Evolutionary conservation across 2,329 filamentous ascomycete species (phyloP).

Genomic region (Ploettnerulaceae sp.): DNA sequence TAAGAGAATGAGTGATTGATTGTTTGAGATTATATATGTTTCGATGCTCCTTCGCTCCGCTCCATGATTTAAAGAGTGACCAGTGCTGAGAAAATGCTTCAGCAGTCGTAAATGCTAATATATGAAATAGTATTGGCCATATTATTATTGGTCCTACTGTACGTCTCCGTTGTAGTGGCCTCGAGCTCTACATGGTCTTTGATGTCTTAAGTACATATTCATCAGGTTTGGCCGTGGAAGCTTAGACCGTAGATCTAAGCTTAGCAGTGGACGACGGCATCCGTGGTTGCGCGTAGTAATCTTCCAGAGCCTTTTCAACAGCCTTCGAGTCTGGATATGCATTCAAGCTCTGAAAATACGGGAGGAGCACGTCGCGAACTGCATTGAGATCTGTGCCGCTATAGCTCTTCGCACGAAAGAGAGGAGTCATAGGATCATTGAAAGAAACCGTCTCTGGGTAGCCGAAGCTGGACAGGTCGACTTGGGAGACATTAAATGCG

Average conservation of each 20-base stretch:
- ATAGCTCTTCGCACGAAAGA: conserved; percentile 24
- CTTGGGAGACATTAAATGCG: conserved; percentile 4
- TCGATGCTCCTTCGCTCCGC: too few species aligned
- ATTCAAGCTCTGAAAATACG: conserved; percentile 22
- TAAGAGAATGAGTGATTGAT: too few species aligned
- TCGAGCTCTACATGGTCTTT: neutral
- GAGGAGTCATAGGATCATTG: conserved; percentile 28
- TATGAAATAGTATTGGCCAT: too few species aligned
- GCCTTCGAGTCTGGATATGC: conserved; percentile 22
- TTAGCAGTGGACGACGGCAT: neutral
- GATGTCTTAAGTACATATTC: neutral
- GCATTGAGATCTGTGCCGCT: conserved; percentile 18
- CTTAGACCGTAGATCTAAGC: too few species aligned
- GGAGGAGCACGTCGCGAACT: conserved; percentile 12
- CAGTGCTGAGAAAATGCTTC: too few species aligned
- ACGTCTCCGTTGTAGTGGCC: conserved; percentile 3
- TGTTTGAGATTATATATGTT: neutral
- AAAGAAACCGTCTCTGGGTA: conserved; percentile 22
- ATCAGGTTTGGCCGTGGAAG: too few species aligned
- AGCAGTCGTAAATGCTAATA: too few species aligned
- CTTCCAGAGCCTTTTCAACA: conserved; percentile 15
- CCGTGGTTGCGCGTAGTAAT: conserved; percentile 16
- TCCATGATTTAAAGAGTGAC: too few species aligned
- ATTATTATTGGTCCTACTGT: too few species aligned
- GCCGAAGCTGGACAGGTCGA: conserved; percentile 3